Evolutionary conservation across 345 rosid genomes (phyloP), one percentile per base, ranked within the genome.

Genomic region (Adansonia digitata): DNA sequence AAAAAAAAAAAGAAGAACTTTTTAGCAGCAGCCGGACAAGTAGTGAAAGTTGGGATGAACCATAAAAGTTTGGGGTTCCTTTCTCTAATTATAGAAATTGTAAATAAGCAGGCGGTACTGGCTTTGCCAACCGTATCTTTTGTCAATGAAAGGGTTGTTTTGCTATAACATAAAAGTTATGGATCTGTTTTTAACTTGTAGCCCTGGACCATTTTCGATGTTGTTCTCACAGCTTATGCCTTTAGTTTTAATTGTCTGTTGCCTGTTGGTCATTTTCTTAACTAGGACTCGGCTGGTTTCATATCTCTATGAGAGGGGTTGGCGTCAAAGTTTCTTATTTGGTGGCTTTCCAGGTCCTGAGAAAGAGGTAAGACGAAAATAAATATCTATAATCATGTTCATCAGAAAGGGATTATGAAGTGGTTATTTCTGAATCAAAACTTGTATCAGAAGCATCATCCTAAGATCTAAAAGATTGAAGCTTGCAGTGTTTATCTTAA

Each of bases 271-370:
- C 6, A 2, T 82, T 56, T 78, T 51, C 80, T 67, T 78, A 49
- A 74, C 69, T 79, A 92, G 98, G 84, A 39, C 75, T 74, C 93
- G 86, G 1, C 43, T 92, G 78, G 84, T 94, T 59, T 89, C 97
- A 2, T 92, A 84, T 80, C 84, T 92, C 73, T 94, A 94, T 42
- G 98, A 94, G 84, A 86, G 97, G 74, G 98, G 98, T 66, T 94
- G 98, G 98, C 92, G 97, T 75, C 98, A 94, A 81, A 87, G 81
- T 69, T 92, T 92, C 71, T 17, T 82, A 20, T 81, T 84, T 88
- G 92, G 86, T 68, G 97, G 98, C 42, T 92, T 86, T 75, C 98
- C 97, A 35, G 97, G 97, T 68, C 93, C 87, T 13, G 97, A 91
- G 84, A 87, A 89, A 79, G 97, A 91, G 97, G 98, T 91, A 43